A percentile compares a stretch with the other conserved stretches of the same genome.
Evolutionary conservation across 2,329 filamentous ascomycete genomes (phyloP).

Genomic region (Penicillium digitatum): DNA sequence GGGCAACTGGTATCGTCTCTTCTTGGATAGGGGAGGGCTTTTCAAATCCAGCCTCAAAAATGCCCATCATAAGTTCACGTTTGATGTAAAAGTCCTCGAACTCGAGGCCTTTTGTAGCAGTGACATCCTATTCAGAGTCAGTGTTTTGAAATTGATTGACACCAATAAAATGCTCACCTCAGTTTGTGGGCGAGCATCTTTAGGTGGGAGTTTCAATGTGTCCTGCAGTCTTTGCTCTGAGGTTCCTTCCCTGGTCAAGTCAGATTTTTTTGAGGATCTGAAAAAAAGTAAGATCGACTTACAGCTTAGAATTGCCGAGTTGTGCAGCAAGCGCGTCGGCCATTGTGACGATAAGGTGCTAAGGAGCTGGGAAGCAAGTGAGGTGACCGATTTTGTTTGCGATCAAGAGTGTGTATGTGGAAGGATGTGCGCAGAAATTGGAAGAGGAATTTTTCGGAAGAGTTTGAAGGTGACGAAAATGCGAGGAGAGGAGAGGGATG

Average conservation of each 20-base stretch:
- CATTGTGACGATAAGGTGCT: slow-evolving; percentile 32
- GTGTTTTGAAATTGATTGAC: not conserved
- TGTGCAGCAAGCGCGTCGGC: slow-evolving; percentile 45
- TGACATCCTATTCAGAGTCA: slow-evolving; percentile 73
- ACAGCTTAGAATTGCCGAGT: slow-evolving; percentile 45
- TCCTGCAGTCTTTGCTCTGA: slow-evolving; percentile 45
- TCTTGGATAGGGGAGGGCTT: slow-evolving; percentile 99
- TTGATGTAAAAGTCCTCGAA: slow-evolving; percentile 97
- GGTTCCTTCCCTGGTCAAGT: slow-evolving; percentile 35
- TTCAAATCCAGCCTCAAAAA: slow-evolving; percentile 98
- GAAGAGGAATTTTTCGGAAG: not conserved
- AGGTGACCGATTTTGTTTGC: not conserved
- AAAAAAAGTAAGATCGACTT: slow-evolving; percentile 13
- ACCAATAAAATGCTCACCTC: slow-evolving; percentile 37
- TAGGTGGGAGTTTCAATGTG: slow-evolving; percentile 45
- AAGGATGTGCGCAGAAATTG: not conserved
- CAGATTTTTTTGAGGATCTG: slow-evolving; percentile 6
- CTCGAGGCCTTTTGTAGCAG: slow-evolving; percentile 92
- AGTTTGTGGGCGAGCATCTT: slow-evolving; percentile 49
- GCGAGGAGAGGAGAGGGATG: not conserved
- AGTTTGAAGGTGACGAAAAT: not conserved
- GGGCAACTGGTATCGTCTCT: slow-evolving; percentile 94
- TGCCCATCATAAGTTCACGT: slow-evolving; percentile 94
- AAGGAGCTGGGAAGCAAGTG: slow-evolving; percentile 3
- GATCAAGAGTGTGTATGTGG: not conserved